These are phyloP conservation scores for Cymodocea nodosa DNA, from an alignment of 116 monocot genomes.

Conservation along the genomic window DNA sequence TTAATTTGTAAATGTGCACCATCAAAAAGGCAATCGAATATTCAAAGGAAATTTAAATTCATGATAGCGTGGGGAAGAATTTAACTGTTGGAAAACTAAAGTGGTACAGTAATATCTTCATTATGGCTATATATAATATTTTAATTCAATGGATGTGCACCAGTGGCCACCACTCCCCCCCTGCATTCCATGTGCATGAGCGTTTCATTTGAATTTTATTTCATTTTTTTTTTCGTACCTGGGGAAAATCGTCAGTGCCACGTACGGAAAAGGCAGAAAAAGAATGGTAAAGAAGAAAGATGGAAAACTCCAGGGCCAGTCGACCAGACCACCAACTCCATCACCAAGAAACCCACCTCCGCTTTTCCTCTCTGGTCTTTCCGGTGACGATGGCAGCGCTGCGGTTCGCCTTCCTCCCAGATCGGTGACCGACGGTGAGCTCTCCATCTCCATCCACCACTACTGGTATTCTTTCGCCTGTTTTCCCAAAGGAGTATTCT, in stretches of 20 bases:
- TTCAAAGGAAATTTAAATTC: too few relatives aligned
- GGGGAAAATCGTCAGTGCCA: slow-evolving; percentile 3
- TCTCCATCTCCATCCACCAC: neutral
- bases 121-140: too few relatives aligned
- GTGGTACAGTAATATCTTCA: too few relatives aligned
- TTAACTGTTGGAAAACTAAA: too few relatives aligned
- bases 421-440: too few relatives aligned
- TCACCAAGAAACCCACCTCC: neutral
- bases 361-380: neutral
- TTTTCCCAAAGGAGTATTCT: neutral
- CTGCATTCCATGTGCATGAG: neutral
- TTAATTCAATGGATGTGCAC: too few relatives aligned
- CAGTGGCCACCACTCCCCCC: neutral
- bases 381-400: neutral
- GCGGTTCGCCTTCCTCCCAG: neutral
- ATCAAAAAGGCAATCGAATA: too few relatives aligned
- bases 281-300: neutral
- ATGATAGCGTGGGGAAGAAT: too few relatives aligned
- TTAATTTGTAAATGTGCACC: too few relatives aligned
- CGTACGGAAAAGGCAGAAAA: neutral
- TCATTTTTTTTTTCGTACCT: neutral
- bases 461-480: neutral
- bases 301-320: neutral
- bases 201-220: slow-evolving; percentile 7
- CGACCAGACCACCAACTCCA: neutral